Percentiles rank a stretch among this genome's conserved stretches.
Evolutionary conservation across 2,329 filamentous ascomycete species (phyloP).

Genomic region (Colletotrichum chrysophilum): DNA sequence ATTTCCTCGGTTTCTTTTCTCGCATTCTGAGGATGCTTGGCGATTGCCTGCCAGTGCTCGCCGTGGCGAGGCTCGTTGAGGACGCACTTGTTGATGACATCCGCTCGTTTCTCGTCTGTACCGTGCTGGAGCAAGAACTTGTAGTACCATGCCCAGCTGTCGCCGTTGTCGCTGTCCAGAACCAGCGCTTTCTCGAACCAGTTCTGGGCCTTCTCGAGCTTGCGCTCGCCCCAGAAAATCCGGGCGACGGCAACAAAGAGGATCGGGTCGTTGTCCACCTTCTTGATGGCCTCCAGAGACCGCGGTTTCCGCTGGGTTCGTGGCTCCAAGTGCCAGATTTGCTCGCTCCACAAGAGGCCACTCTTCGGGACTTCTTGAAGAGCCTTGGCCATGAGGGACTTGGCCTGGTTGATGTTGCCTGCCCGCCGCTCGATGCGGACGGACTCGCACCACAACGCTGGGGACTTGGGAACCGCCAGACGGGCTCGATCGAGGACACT

Average conservation of each 20-base stretch:
- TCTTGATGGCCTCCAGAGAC: conserved; percentile 93
- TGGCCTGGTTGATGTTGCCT: conserved; percentile 82
- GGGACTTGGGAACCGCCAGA: conserved; percentile 83
- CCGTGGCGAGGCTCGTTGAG: conserved; percentile 89
- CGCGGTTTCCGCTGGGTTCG: conserved; percentile 92
- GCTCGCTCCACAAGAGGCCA: conserved; percentile 90
- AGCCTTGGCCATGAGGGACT: conserved; percentile 90
- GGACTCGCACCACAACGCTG: conserved; percentile 91
- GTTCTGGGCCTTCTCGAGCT: conserved; percentile 89
- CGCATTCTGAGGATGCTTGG: conserved; percentile 86
- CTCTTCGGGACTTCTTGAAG: conserved; percentile 89
- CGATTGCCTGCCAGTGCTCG: conserved; percentile 86
- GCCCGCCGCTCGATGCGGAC: conserved; percentile 90
- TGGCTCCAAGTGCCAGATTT: conserved; percentile 92
- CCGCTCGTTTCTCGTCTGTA: conserved; percentile 87
- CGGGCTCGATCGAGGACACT: conserved; percentile 92
- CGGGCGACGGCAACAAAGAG: conserved; percentile 91
- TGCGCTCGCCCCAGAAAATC: conserved; percentile 94
- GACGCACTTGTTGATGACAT: conserved; percentile 82
- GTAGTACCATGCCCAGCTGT: conserved; percentile 98
- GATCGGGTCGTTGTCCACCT: conserved; percentile 89
- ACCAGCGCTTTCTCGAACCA: conserved; percentile 98
- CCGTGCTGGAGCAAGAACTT: conserved; percentile 93
- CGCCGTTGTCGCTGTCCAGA: conserved; percentile 84
- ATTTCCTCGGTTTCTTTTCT: conserved; percentile 79